Evolutionary conservation across 495 filamentous ascomycete genomes (phyloP).

Genomic region (Trichocladium uniseriatum): DNA sequence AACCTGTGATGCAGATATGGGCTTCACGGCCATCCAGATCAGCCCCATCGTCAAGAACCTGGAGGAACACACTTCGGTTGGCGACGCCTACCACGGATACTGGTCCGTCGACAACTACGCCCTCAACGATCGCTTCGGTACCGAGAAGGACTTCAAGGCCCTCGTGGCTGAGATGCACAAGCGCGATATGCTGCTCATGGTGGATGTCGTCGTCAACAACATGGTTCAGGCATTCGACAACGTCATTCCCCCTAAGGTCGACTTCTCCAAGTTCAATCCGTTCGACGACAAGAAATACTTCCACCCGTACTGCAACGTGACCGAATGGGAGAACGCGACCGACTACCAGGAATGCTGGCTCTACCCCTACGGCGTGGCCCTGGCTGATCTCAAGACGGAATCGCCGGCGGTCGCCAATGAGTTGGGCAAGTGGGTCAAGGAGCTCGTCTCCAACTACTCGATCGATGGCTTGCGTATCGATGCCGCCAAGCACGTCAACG

Average conservation of each 20-base stretch:
- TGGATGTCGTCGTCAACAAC: conserved; percentile 73
- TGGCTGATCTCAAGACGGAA: conserved; percentile 64
- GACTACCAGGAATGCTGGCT: conserved; percentile 52
- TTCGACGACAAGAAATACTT: conserved; percentile 61
- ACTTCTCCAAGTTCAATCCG: conserved; percentile 55
- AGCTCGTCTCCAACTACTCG: conserved; percentile 57
- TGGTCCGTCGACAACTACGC: conserved; percentile 59
- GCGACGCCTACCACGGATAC: conserved; percentile 62
- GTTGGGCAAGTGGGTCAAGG: conserved; percentile 55
- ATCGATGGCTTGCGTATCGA: conserved; percentile 78
- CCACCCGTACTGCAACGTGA: conserved; percentile 57
- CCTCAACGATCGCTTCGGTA: conserved; percentile 58
- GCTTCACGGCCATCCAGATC: conserved; percentile 78
- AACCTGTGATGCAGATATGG: conserved; percentile 54
- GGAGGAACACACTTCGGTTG: conserved; percentile 40
- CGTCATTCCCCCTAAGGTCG: conserved; percentile 42
- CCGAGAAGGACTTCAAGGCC: conserved; percentile 51
- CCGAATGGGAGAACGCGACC: conserved; percentile 48
- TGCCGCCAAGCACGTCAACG: conserved; percentile 62
- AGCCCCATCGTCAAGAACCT: conserved; percentile 62
- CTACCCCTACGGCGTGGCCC: conserved; percentile 44
- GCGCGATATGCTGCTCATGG: conserved; percentile 64
- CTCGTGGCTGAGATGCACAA: conserved; percentile 52
- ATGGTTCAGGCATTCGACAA: conserved; percentile 48
- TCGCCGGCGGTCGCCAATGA: conserved; percentile 42